These are phyloP conservation scores for Tolypocladium endophyticum DNA, from an alignment of 2,329 filamentous ascomycete genomes.

Conservation along the genomic window DNA sequence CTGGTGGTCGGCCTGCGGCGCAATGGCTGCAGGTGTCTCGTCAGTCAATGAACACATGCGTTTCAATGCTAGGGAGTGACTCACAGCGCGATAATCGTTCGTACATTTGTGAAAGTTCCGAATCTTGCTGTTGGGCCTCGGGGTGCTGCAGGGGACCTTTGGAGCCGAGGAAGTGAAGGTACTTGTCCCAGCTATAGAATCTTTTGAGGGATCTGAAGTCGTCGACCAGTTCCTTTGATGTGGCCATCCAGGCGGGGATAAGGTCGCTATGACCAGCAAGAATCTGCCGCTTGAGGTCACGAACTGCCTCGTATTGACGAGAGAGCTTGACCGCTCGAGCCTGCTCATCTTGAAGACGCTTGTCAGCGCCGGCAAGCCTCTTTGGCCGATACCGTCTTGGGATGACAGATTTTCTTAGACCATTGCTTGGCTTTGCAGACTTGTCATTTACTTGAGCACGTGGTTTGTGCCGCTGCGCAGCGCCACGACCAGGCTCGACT, in stretches of 20 bases:
- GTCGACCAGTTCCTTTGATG: constrained; percentile 48
- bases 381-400: constrained; percentile 34
- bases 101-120: constrained; percentile 43
- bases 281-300: constrained; percentile 29
- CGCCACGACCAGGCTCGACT: background rate
- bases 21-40: constrained; percentile 4
- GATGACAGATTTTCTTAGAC: constrained; percentile 5
- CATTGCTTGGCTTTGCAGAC: background rate
- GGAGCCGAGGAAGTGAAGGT: constrained; percentile 43
- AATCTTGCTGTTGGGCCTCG: constrained; percentile 18
- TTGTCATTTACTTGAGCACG: background rate
- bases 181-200: constrained; percentile 59
- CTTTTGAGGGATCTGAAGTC: constrained; percentile 54
- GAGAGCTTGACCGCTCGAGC: constrained; percentile 26
- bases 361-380: constrained; percentile 32
- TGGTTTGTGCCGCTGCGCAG: background rate
- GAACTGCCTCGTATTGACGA: constrained; percentile 32
- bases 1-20: constrained; percentile 5
- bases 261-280: constrained; percentile 31
- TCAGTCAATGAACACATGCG: constrained; percentile 3
- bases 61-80: constrained; percentile 10
- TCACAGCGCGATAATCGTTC: constrained; percentile 44
- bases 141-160: constrained; percentile 12
- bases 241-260: constrained; percentile 44
- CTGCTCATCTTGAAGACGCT: constrained; percentile 32